Percentiles rank a stretch among this genome's conserved stretches.
These are phyloP conservation scores for Phytopythium ostracodes DNA, from an alignment of 352 stramenopile genomes.

Conservation along the genomic window DNA sequence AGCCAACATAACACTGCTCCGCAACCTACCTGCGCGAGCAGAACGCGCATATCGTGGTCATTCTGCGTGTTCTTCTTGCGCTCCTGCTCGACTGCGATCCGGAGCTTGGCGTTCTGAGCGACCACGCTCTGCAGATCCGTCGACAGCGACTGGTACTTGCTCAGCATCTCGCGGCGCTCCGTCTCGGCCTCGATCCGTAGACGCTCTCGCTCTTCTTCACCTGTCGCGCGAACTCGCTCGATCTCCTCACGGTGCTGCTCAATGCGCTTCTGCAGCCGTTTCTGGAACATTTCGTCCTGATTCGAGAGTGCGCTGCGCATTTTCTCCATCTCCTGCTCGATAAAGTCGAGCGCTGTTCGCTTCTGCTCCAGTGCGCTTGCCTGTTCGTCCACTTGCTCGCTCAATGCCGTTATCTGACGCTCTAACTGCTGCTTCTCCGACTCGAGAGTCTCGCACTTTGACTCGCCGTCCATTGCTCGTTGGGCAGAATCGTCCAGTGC, in stretches of 20 bases:
- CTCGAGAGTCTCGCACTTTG: constrained; percentile 26
- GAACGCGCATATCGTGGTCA: constrained; percentile 61
- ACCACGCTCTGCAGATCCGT: constrained; percentile 41
- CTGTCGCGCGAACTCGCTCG: constrained; percentile 17
- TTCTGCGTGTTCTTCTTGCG: constrained; percentile 39
- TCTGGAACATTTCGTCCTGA: constrained; percentile 55
- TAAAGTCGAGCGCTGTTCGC: constrained; percentile 49
- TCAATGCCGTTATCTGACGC: constrained; percentile 1
- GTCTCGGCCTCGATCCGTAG: constrained; percentile 30
- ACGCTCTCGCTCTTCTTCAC: constrained; percentile 37
- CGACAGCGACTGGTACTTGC: constrained; percentile 33
- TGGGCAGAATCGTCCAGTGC: constrained; percentile 58
- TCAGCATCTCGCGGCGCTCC: constrained; percentile 28
- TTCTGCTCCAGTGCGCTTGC: constrained; percentile 43
- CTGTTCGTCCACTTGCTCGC: constrained; percentile 18
- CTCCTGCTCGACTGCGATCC: constrained; percentile 37
- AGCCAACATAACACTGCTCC: no score
- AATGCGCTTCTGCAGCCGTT: constrained; percentile 37
- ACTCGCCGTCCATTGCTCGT: constrained; percentile 23
- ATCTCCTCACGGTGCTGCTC: constrained; percentile 46
- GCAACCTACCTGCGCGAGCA: constrained; percentile 43
- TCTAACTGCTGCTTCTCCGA: constrained; percentile 1
- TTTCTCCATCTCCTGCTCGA: constrained; percentile 67
- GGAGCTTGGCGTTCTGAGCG: constrained; percentile 46
- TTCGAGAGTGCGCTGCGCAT: constrained; percentile 48